These are phyloP conservation scores for Sphaerosporella brunnea DNA, from an alignment of 495 filamentous ascomycete species.

Conservation along the genomic window DNA sequence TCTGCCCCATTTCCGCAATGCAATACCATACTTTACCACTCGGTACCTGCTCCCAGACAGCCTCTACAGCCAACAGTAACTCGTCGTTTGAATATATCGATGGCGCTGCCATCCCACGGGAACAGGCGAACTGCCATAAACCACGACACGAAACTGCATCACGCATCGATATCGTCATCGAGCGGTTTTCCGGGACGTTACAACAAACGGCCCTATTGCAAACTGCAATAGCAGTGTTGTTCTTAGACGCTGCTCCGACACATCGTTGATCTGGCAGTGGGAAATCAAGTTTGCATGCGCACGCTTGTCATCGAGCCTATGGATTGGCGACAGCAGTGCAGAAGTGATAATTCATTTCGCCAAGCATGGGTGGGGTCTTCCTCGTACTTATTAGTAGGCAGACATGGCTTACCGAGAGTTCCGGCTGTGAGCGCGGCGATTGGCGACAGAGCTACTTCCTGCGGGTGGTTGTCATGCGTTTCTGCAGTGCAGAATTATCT, in stretches of 20 bases:
- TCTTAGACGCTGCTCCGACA: no score
- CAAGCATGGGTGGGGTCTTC: background rate
- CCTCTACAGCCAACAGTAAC: no score
- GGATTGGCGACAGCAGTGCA: background rate
- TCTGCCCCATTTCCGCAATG: no score
- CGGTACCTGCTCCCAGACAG: no score
- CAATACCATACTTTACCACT: no score
- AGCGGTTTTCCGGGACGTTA: background rate
- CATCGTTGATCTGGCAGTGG: no score
- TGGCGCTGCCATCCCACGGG: background rate
- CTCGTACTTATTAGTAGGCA: background rate
- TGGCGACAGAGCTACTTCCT: background rate
- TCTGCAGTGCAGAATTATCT: background rate
- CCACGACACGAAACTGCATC: background rate
- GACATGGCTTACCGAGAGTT: slow-evolving; percentile 2
- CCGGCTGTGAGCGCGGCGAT: background rate
- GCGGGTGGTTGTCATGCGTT: background rate
- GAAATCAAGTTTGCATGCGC: no score
- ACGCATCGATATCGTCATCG: background rate
- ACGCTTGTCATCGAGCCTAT: background rate
- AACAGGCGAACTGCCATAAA: background rate
- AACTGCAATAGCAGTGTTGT: background rate
- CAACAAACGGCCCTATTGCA: background rate
- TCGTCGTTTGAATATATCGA: no score
- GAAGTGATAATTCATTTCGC: background rate